Evolutionary conservation across 169 alveolate species (phyloP).

Genomic region (Babesia ovis): DNA sequence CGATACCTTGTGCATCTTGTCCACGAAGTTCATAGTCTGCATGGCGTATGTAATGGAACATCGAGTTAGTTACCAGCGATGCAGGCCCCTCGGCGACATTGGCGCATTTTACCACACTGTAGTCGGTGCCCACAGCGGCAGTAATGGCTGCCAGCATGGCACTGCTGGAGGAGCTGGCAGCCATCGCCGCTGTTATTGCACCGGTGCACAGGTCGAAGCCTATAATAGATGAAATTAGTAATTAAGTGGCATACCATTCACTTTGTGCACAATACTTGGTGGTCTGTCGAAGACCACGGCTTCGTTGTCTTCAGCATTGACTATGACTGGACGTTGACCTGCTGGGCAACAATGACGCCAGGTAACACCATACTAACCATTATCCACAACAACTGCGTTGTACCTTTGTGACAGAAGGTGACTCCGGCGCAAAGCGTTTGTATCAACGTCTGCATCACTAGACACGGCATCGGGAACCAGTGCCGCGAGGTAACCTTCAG

Average conservation of each 20-base stretch:
- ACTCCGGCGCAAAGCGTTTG: background rate
- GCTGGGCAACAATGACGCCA: background rate
- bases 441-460: background rate
- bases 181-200: constrained; percentile 51
- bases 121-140: constrained; percentile 46
- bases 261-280: constrained; percentile 36
- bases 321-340: constrained; percentile 17
- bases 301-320: constrained; percentile 43
- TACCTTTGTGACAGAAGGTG: constrained; percentile 30
- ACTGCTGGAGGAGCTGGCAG: constrained; percentile 30
- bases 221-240: background rate
- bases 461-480: constrained; percentile 4
- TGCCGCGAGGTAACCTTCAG: background rate
- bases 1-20: constrained; percentile 51
- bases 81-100: constrained; percentile 58
- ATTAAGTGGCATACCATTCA: constrained; percentile 24
- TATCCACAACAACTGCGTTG: constrained; percentile 40
- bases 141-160: constrained; percentile 28
- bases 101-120: constrained; percentile 36
- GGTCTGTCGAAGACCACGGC: constrained; percentile 41
- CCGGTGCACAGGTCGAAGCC: constrained; percentile 50
- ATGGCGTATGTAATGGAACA: background rate
- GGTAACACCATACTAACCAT: background rate
- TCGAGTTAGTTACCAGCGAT: constrained; percentile 27
- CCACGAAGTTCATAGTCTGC: constrained; percentile 40